Percentiles rank a stretch among this genome's conserved stretches.
phyloP scores from a whole-genome alignment of 192 early-diverging fungal species.

The Chytriomyces sp. region DNA sequence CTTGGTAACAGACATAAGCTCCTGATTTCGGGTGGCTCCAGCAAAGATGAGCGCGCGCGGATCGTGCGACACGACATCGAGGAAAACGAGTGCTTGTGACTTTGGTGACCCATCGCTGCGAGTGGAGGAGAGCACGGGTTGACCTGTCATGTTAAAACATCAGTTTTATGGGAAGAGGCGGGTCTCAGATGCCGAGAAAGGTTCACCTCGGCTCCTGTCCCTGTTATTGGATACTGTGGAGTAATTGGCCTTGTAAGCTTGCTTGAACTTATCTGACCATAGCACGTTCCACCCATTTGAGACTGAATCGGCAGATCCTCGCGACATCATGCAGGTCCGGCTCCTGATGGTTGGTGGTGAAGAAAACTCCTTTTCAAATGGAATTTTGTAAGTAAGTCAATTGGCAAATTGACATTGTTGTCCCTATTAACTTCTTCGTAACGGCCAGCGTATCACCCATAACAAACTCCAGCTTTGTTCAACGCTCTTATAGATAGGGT shows the following conservation, averaged over 20 bases:
- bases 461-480: too few species aligned
- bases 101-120: conserved; percentile 34
- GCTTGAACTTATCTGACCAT: neutral
- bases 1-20: conserved; percentile 72
- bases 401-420: too few species aligned
- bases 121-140: conserved; percentile 28
- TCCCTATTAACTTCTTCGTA: too few species aligned
- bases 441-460: too few species aligned
- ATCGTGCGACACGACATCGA: conserved; percentile 68
- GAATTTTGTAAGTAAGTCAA: too few species aligned
- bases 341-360: too few species aligned
- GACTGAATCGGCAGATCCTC: neutral
- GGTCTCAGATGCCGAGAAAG: too few species aligned
- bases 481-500: too few species aligned
- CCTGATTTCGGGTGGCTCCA: conserved; percentile 68
- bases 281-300: conserved; percentile 1
- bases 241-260: neutral
- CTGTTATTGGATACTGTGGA: neutral
- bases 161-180: neutral
- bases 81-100: conserved; percentile 64
- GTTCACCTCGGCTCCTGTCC: neutral
- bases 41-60: conserved; percentile 63
- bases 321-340: too few species aligned
- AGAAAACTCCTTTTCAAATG: too few species aligned
- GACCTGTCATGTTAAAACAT: neutral